Evolutionary conservation across 176 grass and related monocot species (phyloP).

Genomic region (Eragrostis nindensis): DNA sequence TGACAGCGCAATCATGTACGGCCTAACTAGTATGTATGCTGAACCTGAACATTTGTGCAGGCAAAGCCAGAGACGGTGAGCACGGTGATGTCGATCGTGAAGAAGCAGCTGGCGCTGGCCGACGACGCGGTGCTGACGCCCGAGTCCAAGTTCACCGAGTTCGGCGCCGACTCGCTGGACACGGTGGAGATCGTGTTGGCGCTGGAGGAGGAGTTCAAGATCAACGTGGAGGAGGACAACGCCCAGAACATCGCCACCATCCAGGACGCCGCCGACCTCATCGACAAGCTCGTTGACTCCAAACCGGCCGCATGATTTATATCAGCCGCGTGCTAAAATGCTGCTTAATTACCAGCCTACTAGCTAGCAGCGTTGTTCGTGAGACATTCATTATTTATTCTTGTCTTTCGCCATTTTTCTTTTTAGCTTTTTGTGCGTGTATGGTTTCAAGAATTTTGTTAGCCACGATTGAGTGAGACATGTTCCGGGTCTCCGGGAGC

Average conservation of each 20-base stretch:
- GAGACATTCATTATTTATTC: background rate
- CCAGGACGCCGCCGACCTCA: slow-evolving; percentile 82
- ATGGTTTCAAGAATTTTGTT: too few relatives aligned
- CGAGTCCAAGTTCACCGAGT: slow-evolving; percentile 61
- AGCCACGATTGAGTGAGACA: too few relatives aligned
- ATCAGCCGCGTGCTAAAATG: too few relatives aligned
- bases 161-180: slow-evolving; percentile 86
- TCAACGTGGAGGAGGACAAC: slow-evolving; percentile 82
- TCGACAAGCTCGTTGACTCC: slow-evolving; percentile 62
- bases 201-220: slow-evolving; percentile 78
- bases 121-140: slow-evolving; percentile 54
- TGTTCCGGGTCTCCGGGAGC: too few relatives aligned
- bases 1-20: background rate
- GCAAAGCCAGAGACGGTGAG: slow-evolving; percentile 74
- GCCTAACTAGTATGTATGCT: background rate
- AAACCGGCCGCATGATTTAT: slow-evolving; percentile 1
- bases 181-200: slow-evolving; percentile 96
- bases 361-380: background rate
- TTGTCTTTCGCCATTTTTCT: too few relatives aligned
- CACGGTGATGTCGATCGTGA: slow-evolving; percentile 81
- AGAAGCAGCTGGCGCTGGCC: slow-evolving; percentile 69
- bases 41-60: slow-evolving; percentile 2
- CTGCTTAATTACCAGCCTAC: background rate
- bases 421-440: too few relatives aligned
- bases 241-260: slow-evolving; percentile 79